Base-by-base conservation (phyloP, 495 filamentous ascomycete species). In the Aeminium ludgeri region DNA sequence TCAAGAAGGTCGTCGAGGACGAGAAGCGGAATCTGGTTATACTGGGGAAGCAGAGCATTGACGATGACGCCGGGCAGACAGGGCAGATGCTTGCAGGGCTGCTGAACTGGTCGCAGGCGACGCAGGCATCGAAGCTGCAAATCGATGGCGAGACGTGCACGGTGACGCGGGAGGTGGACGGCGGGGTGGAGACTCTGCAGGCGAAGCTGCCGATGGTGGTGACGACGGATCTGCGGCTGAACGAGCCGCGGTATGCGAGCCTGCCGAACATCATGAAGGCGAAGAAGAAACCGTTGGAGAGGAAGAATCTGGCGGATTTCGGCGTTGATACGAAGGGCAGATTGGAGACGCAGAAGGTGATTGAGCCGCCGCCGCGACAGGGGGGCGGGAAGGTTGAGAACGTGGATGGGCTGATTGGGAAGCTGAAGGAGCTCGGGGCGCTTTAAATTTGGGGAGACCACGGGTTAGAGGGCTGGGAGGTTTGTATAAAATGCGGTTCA, bases 181-280 rank as follows among this genome's bases (percentile, higher is more conserved):
- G 89, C 0, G 91, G 91, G 43, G 77, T 78, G 41, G 89, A 97
- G 71, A 95, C 85, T 50, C 65, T 96, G 43, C 66, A 69, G 54
- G 76, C 78, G 13, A 77, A 76, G 65, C 57, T 97, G 61, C 89
- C 89, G 0, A 70, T 92, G 76, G 62, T 97, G 16, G 76, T 97
- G 44, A 97, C 89, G 44, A 92, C 89, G 45, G 89, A 97, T 73
- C 59, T 97, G 62, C 66, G 89, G 32, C 63, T 97, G 62, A 96
- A 97, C 59, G 82, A 91, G 72, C 91, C 89, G 41, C 64, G 91
- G 38, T 97, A 95, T 63, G 87, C 86, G 38, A 92, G 74, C 59
- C 58, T 97, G 69, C 87, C 84, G 51, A 95, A 95, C 62, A 96
- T 97, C 44, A 97, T 97, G 91, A 96, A 95, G 76, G 89, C 89